Conservation (phyloP, 768 basidiomycete genomes). For the Tylopilus intermedius region DNA sequence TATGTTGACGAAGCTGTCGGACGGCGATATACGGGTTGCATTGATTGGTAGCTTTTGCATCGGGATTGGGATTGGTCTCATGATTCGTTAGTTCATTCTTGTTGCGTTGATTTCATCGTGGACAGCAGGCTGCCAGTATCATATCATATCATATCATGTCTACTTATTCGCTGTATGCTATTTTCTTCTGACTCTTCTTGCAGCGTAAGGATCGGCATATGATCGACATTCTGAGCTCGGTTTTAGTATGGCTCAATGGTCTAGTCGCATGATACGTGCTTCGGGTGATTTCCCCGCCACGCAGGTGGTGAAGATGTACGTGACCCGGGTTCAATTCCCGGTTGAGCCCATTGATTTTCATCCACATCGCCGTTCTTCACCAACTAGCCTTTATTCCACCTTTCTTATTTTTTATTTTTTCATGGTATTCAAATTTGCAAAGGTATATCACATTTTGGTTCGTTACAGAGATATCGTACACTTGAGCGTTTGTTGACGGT, state of each 20-base stretch:
- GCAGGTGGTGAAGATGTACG: conserved; percentile 31
- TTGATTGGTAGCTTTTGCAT: conserved; percentile 41
- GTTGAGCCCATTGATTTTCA: conserved; percentile 16
- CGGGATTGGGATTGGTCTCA: conserved; percentile 41
- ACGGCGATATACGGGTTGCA: conserved; percentile 29
- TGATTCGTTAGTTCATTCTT: conserved; percentile 22
- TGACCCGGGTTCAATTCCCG: conserved; percentile 36
- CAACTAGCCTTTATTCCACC: too few species aligned
- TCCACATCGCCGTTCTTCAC: too few species aligned
- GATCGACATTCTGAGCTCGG: background rate
- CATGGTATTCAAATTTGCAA: too few species aligned
- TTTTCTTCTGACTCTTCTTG: background rate
- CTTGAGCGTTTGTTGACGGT: conserved; percentile 1
- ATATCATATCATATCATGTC: background rate
- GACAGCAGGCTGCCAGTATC: background rate
- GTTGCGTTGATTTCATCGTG: background rate
- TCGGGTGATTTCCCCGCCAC: conserved; percentile 22
- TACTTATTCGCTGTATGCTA: background rate
- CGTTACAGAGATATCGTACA: background rate
- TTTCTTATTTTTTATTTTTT: background rate
- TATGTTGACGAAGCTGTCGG: conserved; percentile 23
- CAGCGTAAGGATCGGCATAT: background rate
- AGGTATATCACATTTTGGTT: background rate
- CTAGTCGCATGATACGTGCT: conserved; percentile 36
- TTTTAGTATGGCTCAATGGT: conserved; percentile 26